Evolutionary conservation across 2,329 filamentous ascomycete genomes (phyloP).

Genomic region (Hypoxylon rubiginosum): DNA sequence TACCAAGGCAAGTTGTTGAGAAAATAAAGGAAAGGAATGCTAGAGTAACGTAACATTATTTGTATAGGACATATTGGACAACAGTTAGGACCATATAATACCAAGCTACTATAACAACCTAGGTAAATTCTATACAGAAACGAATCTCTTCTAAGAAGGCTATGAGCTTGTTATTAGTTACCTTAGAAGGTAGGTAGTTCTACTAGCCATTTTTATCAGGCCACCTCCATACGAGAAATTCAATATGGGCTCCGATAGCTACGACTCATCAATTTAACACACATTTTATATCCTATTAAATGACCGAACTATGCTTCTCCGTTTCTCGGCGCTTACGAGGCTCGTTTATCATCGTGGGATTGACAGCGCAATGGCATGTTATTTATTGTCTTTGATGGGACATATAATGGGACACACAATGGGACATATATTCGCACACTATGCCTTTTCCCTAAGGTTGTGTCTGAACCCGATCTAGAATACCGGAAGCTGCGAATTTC

Average conservation of each 20-base stretch:
- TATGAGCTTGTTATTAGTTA: not conserved
- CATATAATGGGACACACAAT: not conserved
- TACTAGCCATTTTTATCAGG: not conserved
- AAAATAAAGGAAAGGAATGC: not conserved
- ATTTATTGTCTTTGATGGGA: not conserved
- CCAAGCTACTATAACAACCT: not conserved
- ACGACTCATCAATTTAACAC: not conserved
- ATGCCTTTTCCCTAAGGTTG: not conserved
- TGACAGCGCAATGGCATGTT: not conserved
- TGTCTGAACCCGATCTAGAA: not conserved
- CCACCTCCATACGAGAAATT: not conserved
- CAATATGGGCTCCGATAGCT: not conserved
- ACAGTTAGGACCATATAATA: not conserved
- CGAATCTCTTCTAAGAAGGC: not conserved
- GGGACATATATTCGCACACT: not conserved
- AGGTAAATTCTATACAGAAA: not conserved
- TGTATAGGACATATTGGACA: not conserved
- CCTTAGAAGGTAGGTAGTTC: not conserved
- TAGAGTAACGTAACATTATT: conserved; percentile 16
- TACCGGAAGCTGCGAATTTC: not conserved
- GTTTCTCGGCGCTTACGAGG: not conserved
- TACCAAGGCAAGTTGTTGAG: not conserved
- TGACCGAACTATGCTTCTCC: not conserved
- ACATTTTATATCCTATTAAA: not conserved
- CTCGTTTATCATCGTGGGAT: not conserved